These are phyloP conservation scores for Aspergillus arachidicola DNA, from an alignment of 2,329 filamentous ascomycete genomes.

Conservation along the genomic window DNA sequence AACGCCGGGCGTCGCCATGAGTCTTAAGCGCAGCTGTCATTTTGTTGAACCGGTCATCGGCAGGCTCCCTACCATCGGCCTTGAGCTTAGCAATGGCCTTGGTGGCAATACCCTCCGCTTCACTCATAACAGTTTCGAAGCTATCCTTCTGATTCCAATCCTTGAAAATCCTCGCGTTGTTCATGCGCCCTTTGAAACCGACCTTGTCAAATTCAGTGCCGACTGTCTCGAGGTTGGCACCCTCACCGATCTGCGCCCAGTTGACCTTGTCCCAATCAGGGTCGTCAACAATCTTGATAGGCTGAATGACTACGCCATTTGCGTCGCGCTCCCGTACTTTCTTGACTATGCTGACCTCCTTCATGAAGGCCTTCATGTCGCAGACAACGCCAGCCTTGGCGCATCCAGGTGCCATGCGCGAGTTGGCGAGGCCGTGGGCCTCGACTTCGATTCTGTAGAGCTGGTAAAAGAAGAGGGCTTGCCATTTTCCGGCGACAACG, in stretches of 20 bases:
- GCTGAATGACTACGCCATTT: no score
- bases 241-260: background rate
- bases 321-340: rapidly evolving
- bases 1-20: background rate
- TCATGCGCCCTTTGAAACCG: background rate
- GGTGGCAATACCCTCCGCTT: background rate
- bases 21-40: background rate
- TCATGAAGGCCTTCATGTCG: background rate
- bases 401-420: background rate
- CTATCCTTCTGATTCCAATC: background rate
- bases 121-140: background rate
- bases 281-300: background rate
- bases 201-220: background rate
- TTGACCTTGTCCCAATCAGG: background rate
- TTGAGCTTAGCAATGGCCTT: background rate
- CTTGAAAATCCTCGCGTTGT: background rate
- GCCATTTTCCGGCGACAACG: background rate
- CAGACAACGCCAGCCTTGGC: background rate
- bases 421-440: background rate
- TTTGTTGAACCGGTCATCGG: background rate
- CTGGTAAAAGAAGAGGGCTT: background rate
- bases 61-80: background rate
- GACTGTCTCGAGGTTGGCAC: rapidly evolving
- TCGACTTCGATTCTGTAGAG: background rate
- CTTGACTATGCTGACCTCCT: background rate